Evolutionary conservation across 2,329 filamentous ascomycete genomes (phyloP), one percentile per base, ranked within the genome.

Genomic region (Tolypocladium pustulatum): DNA sequence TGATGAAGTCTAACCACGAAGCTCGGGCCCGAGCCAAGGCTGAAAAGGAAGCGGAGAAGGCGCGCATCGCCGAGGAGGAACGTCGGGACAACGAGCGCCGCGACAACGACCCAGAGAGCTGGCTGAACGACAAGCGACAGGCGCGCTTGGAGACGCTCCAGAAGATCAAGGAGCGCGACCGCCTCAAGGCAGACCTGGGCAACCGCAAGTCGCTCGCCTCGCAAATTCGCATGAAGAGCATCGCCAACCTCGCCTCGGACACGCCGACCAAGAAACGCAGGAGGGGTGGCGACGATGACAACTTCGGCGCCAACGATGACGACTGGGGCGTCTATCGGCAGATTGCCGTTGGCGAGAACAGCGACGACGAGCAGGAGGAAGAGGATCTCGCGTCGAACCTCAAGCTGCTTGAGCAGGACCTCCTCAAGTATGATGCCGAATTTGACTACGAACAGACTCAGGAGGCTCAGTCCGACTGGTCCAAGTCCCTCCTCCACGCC

Each of bases 241-340:
- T 99, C 60, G 94, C 94, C 60, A 97, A 96, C 68, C 86, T 99
- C 1, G 94, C 94, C 3, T 92, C 93, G 0, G 94, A 99, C 72
- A 86, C 84, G 7, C 91, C 93, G 0, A 78, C 81, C 63, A 91
- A 92, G 71, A 95, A 96, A 73, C 84, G 93, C 59, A 81, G 91
- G 17, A 86, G 92, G 22, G 91, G 91, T 9, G 90, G 88, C 4
- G 93, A 97, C 69, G 94, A 99, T 67, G 94, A 99, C 70, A 91
- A 90, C 61, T 99, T 99, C 69, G 94, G 94, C 59, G 92, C 92
- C 55, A 93, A 99, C 71, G 94, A 99, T 68, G 92, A 95, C 59
- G 94, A 99, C 72, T 99, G 94, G 94, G 91, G 91, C 59, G 91
- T 99, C 17, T 99, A 99, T 73, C 87, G 94, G 57, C 90, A 90